Percentiles rank a stretch among this genome's conserved stretches.
These are phyloP conservation scores for Fusarium transvaalense DNA, from an alignment of 2,329 filamentous ascomycete species.

Conservation along the genomic window DNA sequence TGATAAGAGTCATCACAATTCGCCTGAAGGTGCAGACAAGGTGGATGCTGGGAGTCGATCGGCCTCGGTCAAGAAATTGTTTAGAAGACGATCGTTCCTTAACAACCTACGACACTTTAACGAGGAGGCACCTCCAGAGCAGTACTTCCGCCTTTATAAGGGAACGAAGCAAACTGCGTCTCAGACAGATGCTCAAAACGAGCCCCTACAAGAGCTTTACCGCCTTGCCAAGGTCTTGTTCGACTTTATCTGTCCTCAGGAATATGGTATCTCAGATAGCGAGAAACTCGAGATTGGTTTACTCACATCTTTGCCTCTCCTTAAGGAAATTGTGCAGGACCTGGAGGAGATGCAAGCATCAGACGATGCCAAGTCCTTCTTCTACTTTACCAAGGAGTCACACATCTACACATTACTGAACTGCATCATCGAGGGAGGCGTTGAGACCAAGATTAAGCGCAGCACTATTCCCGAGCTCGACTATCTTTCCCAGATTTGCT, in stretches of 20 bases:
- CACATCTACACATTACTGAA: slow-evolving; percentile 99
- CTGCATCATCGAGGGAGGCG: slow-evolving; percentile 95
- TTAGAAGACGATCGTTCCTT: slow-evolving; percentile 72
- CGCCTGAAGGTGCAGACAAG: slow-evolving; percentile 56
- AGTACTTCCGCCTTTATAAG: slow-evolving; percentile 92
- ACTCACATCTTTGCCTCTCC: slow-evolving; percentile 88
- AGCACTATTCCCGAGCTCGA: slow-evolving; percentile 97
- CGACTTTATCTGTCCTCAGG: slow-evolving; percentile 97
- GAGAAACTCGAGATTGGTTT: slow-evolving; percentile 99
- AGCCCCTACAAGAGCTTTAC: slow-evolving; percentile 92
- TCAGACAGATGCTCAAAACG: slow-evolving; percentile 86
- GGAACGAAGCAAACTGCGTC: slow-evolving; percentile 75
- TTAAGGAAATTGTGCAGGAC: slow-evolving; percentile 97
- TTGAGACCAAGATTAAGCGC: slow-evolving; percentile 96
- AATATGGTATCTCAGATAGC: slow-evolving; percentile 94
- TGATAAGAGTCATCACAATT: slow-evolving; percentile 48
- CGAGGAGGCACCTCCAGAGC: slow-evolving; percentile 70
- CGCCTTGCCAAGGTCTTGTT: slow-evolving; percentile 94
- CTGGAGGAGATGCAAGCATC: slow-evolving; percentile 97
- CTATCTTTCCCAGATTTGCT: slow-evolving; percentile 97
- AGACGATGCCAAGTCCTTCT: slow-evolving; percentile 92
- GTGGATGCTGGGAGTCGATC: slow-evolving; percentile 56
- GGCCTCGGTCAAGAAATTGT: slow-evolving; percentile 61
- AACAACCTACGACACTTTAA: slow-evolving; percentile 62
- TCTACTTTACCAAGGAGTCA: slow-evolving; percentile 99